A percentile compares a stretch with the other conserved stretches of the same genome.
Evolutionary conservation across 139 green algal species (phyloP).

Genomic region (Coelastrella sp.): DNA sequence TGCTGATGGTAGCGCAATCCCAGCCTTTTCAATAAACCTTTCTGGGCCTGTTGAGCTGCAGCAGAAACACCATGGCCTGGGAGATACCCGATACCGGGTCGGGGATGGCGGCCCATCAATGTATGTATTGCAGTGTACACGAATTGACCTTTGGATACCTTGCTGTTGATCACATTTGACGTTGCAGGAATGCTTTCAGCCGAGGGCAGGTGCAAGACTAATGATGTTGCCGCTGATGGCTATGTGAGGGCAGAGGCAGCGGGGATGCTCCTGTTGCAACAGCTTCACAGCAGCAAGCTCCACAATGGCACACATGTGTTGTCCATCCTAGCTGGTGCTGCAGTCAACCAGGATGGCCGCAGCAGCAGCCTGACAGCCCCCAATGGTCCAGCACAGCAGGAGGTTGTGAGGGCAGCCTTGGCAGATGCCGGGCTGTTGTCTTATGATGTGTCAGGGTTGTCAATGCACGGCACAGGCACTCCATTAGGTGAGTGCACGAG

Average conservation of each 20-base stretch:
- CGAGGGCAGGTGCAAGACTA: conserved; percentile 67
- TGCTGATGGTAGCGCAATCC: background rate
- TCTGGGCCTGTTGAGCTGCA: too few relatives aligned
- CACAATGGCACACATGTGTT: background rate
- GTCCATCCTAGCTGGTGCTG: conserved; percentile 51
- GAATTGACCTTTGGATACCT: background rate
- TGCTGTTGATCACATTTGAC: background rate
- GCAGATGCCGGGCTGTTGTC: conserved; percentile 8
- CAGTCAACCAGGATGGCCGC: conserved; percentile 88
- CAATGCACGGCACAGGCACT: conserved; percentile 79
- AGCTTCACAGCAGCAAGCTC: background rate
- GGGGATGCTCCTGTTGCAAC: conserved; percentile 39
- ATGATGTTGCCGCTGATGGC: conserved; percentile 82
- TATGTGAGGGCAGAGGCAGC: conserved; percentile 75
- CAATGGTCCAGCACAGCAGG: conserved; percentile 88
- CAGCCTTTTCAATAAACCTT: background rate
- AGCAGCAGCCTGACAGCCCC: conserved; percentile 89
- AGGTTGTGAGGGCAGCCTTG: conserved; percentile 71
- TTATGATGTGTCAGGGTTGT: conserved; percentile 31
- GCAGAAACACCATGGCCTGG: too few relatives aligned
- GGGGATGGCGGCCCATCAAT: too few relatives aligned
- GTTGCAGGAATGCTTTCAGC: conserved; percentile 53
- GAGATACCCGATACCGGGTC: too few relatives aligned
- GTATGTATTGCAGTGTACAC: too few relatives aligned
- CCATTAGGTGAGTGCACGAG: conserved; percentile 68